A percentile compares a stretch with the other conserved stretches of the same genome.
Evolutionary conservation across 2,329 filamentous ascomycete species (phyloP).

Genomic region (Thermoascus crustaceus): DNA sequence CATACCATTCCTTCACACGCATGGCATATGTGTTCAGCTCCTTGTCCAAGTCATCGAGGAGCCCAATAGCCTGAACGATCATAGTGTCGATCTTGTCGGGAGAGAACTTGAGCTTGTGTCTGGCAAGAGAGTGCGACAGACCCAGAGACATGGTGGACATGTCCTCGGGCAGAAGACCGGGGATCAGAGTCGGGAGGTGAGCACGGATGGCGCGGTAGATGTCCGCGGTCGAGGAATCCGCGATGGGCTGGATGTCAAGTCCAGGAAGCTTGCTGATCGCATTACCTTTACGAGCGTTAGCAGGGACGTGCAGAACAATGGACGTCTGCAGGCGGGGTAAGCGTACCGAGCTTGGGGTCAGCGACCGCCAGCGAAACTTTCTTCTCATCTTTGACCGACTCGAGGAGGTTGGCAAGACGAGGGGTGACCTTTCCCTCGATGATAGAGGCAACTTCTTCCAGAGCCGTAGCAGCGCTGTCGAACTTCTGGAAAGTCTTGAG

Average conservation of each 20-base stretch:
- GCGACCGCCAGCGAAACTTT: constrained; percentile 91
- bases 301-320: constrained; percentile 9
- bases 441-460: constrained; percentile 82
- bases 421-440: constrained; percentile 93
- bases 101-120: constrained; percentile 97
- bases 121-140: constrained; percentile 91
- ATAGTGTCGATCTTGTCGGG: constrained; percentile 98
- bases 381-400: constrained; percentile 93
- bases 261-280: constrained; percentile 88
- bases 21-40: constrained; percentile 98
- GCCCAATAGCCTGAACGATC: constrained; percentile 94
- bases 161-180: constrained; percentile 74
- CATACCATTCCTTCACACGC: constrained; percentile 99
- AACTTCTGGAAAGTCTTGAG: constrained; percentile 97
- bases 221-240: constrained; percentile 74
- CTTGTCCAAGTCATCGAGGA: constrained; percentile 95
- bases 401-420: constrained; percentile 71
- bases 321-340: constrained; percentile 5
- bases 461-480: constrained; percentile 79
- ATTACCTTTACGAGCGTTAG: constrained; percentile 44
- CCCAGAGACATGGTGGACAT: constrained; percentile 91
- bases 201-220: constrained; percentile 91
- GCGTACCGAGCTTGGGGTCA: constrained; percentile 71
- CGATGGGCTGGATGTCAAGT: constrained; percentile 74
- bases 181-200: constrained; percentile 82